A percentile compares a stretch with the other conserved stretches of the same genome.
Conservation (phyloP, 176 grass and related monocot genomes). For the Lolium perenne region DNA sequence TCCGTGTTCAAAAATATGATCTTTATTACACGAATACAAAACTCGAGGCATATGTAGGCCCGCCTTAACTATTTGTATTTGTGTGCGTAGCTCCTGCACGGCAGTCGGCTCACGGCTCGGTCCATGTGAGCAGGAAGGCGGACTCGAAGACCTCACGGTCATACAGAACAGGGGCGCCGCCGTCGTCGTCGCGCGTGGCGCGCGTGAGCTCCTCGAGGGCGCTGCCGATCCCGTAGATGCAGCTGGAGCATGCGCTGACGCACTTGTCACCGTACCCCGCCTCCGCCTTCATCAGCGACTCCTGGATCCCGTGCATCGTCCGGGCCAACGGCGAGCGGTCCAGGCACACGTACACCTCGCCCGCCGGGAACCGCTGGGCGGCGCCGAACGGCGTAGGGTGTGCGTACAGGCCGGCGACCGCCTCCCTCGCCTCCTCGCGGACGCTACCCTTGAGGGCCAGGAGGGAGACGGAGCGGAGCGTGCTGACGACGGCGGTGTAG, state of each 20-base stretch:
- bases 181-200: not conserved
- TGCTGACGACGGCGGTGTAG: conserved; percentile 2
- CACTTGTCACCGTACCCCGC: not conserved
- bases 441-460: not conserved
- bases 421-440: not conserved
- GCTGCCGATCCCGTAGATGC: not conserved
- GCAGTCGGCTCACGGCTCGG: not conserved
- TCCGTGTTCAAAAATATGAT: too few relatives aligned
- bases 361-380: conserved; percentile 19
- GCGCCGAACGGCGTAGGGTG: not conserved
- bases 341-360: conserved; percentile 37
- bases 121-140: not conserved
- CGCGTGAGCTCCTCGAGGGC: not conserved
- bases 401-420: not conserved
- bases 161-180: not conserved
- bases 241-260: not conserved
- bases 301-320: not conserved
- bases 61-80: too few relatives aligned
- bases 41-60: too few relatives aligned
- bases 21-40: too few relatives aligned
- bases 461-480: conserved; percentile 13
- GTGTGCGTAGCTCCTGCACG: too few relatives aligned
- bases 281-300: not conserved
- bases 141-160: conserved; percentile 21
- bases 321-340: conserved; percentile 2